Percentiles rank a stretch among this genome's conserved stretches.
These are phyloP conservation scores for Diaporthe vexans DNA, from an alignment of 2,329 filamentous ascomycete genomes.

Conservation along the genomic window DNA sequence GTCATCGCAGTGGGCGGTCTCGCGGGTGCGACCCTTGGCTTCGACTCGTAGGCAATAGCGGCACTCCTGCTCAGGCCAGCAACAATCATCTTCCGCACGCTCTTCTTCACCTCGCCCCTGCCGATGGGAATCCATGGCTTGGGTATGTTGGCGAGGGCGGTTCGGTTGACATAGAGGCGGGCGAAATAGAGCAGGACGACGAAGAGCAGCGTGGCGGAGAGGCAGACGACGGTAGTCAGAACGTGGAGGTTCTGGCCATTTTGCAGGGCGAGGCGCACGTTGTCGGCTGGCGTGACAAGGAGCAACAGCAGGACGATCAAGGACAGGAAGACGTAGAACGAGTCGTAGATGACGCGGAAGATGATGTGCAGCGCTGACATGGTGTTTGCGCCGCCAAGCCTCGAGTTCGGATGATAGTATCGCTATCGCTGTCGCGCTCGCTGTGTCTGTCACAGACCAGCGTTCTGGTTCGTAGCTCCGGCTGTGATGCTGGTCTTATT, in stretches of 20 bases:
- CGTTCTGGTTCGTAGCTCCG: neutral
- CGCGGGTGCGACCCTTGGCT: slow-evolving; percentile 70
- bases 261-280: slow-evolving; percentile 81
- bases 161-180: slow-evolving; percentile 89
- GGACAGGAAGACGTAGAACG: slow-evolving; percentile 82
- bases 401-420: neutral
- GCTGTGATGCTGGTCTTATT: slow-evolving; percentile 4
- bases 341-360: slow-evolving; percentile 85
- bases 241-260: slow-evolving; percentile 82
- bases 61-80: slow-evolving; percentile 82
- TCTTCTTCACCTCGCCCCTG: slow-evolving; percentile 82
- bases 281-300: slow-evolving; percentile 84
- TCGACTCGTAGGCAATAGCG: slow-evolving; percentile 82
- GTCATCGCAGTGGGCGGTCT: slow-evolving; percentile 44
- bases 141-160: slow-evolving; percentile 84
- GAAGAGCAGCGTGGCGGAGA: slow-evolving; percentile 79
- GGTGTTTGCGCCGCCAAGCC: neutral
- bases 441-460: neutral
- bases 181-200: slow-evolving; percentile 83
- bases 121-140: slow-evolving; percentile 89
- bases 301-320: slow-evolving; percentile 80
- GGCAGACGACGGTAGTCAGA: slow-evolving; percentile 83
- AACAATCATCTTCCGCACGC: slow-evolving; percentile 82
- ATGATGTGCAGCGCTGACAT: slow-evolving; percentile 61
- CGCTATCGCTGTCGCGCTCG: neutral